A percentile compares a stretch with the other conserved stretches of the same genome.
These are phyloP conservation scores for Ceratobasidium sp. DNA, from an alignment of 1,284 basidiomycete genomes.

Conservation along the genomic window DNA sequence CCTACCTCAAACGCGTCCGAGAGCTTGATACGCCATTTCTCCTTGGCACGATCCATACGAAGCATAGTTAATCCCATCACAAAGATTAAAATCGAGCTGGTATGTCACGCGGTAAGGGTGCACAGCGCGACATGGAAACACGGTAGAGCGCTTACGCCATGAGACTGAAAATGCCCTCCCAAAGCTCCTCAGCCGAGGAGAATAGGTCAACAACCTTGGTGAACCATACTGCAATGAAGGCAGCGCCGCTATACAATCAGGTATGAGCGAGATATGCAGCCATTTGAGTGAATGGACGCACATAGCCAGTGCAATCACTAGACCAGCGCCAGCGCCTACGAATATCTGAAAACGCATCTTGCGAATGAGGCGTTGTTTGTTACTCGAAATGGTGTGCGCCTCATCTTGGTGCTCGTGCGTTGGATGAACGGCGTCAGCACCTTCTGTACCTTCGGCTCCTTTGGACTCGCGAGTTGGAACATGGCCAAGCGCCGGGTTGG, in stretches of 20 bases:
- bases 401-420: slow-evolving; percentile 56
- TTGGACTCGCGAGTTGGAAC: too few species aligned
- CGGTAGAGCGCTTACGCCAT: slow-evolving; percentile 70
- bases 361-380: slow-evolving; percentile 57
- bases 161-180: slow-evolving; percentile 77
- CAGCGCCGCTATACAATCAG: slow-evolving; percentile 56
- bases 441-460: too few species aligned
- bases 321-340: slow-evolving; percentile 47
- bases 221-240: slow-evolving; percentile 83
- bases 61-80: slow-evolving; percentile 80
- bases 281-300: slow-evolving; percentile 44
- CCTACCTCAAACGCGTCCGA: slow-evolving; percentile 80
- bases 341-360: slow-evolving; percentile 51
- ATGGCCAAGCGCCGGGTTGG: slow-evolving; percentile 9
- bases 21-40: slow-evolving; percentile 92
- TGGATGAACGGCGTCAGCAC: background rate
- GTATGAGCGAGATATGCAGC: slow-evolving; percentile 49
- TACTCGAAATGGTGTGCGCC: too few species aligned
- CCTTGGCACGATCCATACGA: slow-evolving; percentile 78
- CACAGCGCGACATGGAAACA: too few species aligned
- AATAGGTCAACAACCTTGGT: slow-evolving; percentile 73
- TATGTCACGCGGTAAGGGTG: too few species aligned
- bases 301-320: slow-evolving; percentile 26
- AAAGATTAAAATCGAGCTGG: slow-evolving; percentile 75
- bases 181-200: slow-evolving; percentile 68